These are phyloP conservation scores for Kodamaea ohmeri DNA, from an alignment of 1,139 yeast genomes.

Conservation along the genomic window DNA sequence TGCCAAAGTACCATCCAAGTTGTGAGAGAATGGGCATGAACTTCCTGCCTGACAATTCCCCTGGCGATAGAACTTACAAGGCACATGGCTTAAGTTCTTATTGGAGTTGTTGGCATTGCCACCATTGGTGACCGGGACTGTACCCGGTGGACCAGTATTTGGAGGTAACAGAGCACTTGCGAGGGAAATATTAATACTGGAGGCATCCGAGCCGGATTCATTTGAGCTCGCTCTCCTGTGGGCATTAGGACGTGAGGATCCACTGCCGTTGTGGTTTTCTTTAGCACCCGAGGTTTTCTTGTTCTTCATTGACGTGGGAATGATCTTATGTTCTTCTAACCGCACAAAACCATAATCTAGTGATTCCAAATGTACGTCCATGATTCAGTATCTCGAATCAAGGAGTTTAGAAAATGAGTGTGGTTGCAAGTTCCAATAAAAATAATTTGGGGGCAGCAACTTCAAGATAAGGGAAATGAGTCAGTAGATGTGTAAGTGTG, in stretches of 20 bases:
- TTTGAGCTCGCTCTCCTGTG: conserved; percentile 3
- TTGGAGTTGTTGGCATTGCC: conserved; percentile 13
- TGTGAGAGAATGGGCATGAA: conserved; percentile 89
- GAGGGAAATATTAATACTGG: conserved; percentile 10
- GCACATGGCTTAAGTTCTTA: conserved; percentile 78
- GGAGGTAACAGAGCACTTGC: conserved; percentile 30
- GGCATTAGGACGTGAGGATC: background rate
- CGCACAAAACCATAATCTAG: conserved; percentile 10
- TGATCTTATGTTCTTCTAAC: conserved; percentile 10
- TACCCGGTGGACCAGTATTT: conserved; percentile 44
- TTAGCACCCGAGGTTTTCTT: conserved; percentile 5
- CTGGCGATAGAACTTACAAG: conserved; percentile 88
- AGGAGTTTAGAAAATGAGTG: background rate
- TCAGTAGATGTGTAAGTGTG: background rate
- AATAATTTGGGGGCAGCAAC: conserved; percentile 2
- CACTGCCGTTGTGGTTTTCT: conserved; percentile 2
- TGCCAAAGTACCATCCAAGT: conserved; percentile 54
- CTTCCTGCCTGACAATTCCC: conserved; percentile 94
- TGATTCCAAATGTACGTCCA: conserved; percentile 8
- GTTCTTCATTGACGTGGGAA: conserved; percentile 8
- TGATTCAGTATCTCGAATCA: conserved; percentile 1
- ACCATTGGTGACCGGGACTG: conserved; percentile 22
- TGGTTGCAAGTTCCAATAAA: conserved; percentile 4
- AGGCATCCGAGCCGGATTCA: conserved; percentile 2
- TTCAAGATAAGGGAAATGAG: conserved; percentile 4